Percentiles rank a stretch among this genome's conserved stretches.
Conservation (phyloP, 1,139 yeast species). For the Casaregolazyma suthepensis region DNA sequence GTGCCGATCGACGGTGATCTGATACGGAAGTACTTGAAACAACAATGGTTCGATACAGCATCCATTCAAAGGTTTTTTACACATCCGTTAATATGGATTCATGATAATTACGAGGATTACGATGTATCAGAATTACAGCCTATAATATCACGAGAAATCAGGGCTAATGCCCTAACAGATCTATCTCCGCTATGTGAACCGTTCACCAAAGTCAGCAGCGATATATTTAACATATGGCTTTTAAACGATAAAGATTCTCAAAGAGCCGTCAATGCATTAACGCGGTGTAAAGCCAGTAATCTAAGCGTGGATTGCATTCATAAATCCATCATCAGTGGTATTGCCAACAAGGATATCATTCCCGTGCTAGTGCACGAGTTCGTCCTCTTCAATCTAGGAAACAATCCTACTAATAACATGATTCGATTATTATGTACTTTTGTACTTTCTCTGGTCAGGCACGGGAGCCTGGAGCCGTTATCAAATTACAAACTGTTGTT, state of each 20-base stretch:
- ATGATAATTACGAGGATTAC: neutral
- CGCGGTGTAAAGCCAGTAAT: conserved; percentile 3
- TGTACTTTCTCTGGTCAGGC: conserved; percentile 18
- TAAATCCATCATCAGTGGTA: conserved; percentile 11
- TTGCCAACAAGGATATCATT: conserved; percentile 14
- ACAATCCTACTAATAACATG: neutral
- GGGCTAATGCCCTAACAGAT: neutral
- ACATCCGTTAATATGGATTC: conserved; percentile 2
- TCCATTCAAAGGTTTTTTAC: conserved; percentile 1
- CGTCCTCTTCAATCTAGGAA: conserved; percentile 15
- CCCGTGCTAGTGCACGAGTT: conserved; percentile 20
- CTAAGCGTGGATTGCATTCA: conserved; percentile 16
- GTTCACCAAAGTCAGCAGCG: conserved; percentile 1
- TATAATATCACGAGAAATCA: neutral
- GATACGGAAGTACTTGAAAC: neutral
- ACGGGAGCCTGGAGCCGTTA: conserved; percentile 17
- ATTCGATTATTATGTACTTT: conserved; percentile 22
- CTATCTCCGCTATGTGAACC: conserved; percentile 1
- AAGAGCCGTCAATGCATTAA: conserved; percentile 5
- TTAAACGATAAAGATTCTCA: neutral
- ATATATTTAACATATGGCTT: conserved; percentile 3
- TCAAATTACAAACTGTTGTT: conserved; percentile 22
- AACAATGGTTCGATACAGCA: conserved; percentile 1
- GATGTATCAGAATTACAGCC: neutral
- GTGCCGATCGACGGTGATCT: neutral